Evolutionary conservation across 176 grass and related monocot genomes (phyloP), one percentile per base, ranked within the genome.

Genomic region (Aegilops longissima): DNA sequence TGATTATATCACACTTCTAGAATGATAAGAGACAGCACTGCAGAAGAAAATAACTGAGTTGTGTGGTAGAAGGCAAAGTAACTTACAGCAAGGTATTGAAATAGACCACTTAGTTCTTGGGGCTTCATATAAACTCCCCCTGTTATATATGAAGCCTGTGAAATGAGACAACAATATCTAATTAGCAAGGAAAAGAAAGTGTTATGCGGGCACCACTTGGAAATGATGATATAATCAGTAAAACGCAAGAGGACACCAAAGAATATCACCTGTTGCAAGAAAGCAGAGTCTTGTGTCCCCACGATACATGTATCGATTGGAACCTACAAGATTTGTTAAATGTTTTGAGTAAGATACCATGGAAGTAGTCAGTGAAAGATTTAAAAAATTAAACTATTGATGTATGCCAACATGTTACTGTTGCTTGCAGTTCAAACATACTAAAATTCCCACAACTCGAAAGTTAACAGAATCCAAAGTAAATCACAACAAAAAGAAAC

Each of bases 41-140:
- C 10, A 34, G 72, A 14, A 47, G 70, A 81, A 61, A 74, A 83
- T 54, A 78, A 52, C 24, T 54, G 20, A 27, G 36, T 51, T 49
- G 49, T 49, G 36, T 18, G 33, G 59, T 9, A 61, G 31, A 47
- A 24, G 52, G 8, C 24, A 25, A 30, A 66, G 59, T 56, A 87
- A 75, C 89, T 85, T 92, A 98, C 96, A 58, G 93, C 88, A 84
- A 98, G 96, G 25, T 93, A 98, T 73, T 98, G 86, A 88, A 94
- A 94, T 85, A 98, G 80, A 65, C 93, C 96, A 91, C 89, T 93
- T 70, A 94, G 68, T 23, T 94, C 90, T 83, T 94, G 96, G 16
- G 96, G 96, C 77, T 98, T 98, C 88, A 98, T 63, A 93, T 98
- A 98, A 91, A 98, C 92, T 76, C 96, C 96, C 61, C 93, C 86